Evolutionary conservation across 2,329 filamentous ascomycete genomes (phyloP).

Genomic region (Rutstroemia sp.): DNA sequence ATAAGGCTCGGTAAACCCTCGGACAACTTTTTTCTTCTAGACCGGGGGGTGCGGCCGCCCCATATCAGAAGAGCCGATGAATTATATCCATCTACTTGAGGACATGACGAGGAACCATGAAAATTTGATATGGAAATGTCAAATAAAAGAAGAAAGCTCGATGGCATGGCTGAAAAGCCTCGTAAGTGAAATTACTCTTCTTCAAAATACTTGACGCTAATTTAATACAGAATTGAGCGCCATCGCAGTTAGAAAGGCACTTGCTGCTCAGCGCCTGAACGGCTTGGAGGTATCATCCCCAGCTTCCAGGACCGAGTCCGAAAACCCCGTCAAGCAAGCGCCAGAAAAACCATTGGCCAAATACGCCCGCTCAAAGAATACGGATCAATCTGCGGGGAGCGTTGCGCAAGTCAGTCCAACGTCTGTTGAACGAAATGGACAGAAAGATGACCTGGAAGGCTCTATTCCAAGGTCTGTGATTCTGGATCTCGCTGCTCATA

Average conservation of each 20-base stretch:
- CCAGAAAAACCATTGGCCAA: neutral
- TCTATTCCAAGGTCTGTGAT: neutral
- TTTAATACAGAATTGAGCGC: conserved; percentile 18
- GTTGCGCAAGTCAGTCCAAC: neutral
- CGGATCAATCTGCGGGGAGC: neutral
- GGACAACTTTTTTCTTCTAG: conserved; percentile 13
- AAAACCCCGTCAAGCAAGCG: neutral
- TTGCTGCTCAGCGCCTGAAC: conserved; percentile 5
- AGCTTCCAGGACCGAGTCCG: neutral
- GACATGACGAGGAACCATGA: neutral
- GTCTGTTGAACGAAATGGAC: neutral
- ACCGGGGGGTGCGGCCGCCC: neutral
- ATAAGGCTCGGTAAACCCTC: conserved; percentile 9
- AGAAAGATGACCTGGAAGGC: neutral
- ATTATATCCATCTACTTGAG: neutral
- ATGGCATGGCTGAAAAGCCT: conserved; percentile 28
- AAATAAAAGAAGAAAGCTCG: conserved; percentile 37
- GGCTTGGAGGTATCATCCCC: neutral
- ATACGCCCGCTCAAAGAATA: neutral
- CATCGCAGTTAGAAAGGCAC: conserved; percentile 25
- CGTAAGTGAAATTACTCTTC: conserved; percentile 26
- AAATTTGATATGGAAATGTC: neutral
- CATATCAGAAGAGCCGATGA: neutral
- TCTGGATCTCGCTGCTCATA: neutral
- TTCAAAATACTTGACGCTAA: conserved; percentile 11